Conservation (phyloP, 495 filamentous ascomycete species). For the Apiosordaria backusii region DNA sequence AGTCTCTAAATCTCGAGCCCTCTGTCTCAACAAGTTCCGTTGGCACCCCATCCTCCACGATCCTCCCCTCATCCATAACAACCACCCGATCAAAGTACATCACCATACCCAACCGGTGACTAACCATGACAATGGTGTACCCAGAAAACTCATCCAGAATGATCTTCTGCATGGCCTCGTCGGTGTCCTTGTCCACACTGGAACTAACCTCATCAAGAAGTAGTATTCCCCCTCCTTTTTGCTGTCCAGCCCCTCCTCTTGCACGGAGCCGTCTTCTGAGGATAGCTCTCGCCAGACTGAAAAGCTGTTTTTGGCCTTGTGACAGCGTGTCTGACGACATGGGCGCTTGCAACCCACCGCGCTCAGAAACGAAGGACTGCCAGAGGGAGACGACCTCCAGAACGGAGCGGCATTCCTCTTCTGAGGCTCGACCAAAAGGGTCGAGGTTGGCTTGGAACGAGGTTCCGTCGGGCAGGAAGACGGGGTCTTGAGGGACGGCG, state of each 20-base stretch:
- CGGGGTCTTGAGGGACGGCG: constrained; percentile 53
- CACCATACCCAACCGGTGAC: constrained; percentile 46
- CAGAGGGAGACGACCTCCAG: constrained; percentile 50
- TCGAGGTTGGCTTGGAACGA: constrained; percentile 44
- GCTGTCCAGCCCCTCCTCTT: constrained; percentile 11
- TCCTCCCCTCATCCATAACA: constrained; percentile 41
- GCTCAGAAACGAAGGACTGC: constrained; percentile 41
- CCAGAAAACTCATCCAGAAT: constrained; percentile 41
- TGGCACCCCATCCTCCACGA: constrained; percentile 44
- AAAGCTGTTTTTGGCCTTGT: constrained; percentile 61
- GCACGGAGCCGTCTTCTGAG: constrained; percentile 38
- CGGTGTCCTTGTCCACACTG: constrained; percentile 46
- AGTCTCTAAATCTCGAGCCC: constrained; percentile 37
- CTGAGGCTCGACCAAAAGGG: constrained; percentile 30
- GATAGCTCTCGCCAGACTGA: constrained; percentile 60
- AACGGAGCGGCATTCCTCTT: constrained; percentile 42
- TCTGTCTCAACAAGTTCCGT: constrained; percentile 25
- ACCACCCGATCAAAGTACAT: constrained; percentile 47
- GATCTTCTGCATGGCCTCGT: constrained; percentile 43
- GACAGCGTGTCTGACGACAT: constrained; percentile 52
- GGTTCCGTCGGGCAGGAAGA: constrained; percentile 51
- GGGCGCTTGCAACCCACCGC: constrained; percentile 50
- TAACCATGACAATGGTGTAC: constrained; percentile 48
- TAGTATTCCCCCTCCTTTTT: constrained; percentile 28
- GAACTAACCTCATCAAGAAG: constrained; percentile 43